Conservation (phyloP, 129 eudicot genomes). For the Lonicera japonica region DNA sequence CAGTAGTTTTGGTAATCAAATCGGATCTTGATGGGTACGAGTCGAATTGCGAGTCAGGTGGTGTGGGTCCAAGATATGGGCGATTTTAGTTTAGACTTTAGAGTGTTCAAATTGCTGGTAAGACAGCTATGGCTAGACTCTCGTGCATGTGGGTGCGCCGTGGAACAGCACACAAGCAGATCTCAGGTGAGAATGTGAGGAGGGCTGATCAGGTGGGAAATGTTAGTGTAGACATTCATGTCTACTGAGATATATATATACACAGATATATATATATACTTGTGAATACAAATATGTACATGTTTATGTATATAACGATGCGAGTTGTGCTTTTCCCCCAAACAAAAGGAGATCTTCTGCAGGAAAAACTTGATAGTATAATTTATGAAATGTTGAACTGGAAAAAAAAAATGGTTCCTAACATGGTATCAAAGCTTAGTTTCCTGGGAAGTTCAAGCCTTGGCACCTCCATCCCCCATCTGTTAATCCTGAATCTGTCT, state of each 20-base stretch:
- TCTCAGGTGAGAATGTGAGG: constrained; percentile 15
- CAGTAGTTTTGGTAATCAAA: constrained; percentile 51
- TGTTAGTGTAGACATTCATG: constrained; percentile 38
- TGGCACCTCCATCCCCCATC: no score
- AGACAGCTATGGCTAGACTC: constrained; percentile 42
- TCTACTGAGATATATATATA: constrained; percentile 11
- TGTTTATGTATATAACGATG: no score
- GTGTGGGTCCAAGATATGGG: constrained; percentile 18
- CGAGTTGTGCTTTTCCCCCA: no score
- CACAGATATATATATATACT: no score
- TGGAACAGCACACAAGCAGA: constrained; percentile 13
- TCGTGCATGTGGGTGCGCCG: constrained; percentile 46
- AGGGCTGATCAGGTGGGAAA: constrained; percentile 17
- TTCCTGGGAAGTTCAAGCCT: no score
- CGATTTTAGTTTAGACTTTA: constrained; percentile 33
- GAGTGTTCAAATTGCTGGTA: constrained; percentile 40
- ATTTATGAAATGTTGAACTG: no score
- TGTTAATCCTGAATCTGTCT: no score
- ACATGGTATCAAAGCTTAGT: no score
- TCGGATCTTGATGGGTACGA: constrained; percentile 61
- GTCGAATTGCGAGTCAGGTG: constrained; percentile 6
- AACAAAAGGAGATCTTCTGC: no score
- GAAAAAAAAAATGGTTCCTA: no score
- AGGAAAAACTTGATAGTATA: no score
- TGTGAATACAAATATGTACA: no score